These are phyloP conservation scores for Panaeolus cyanescens DNA, from an alignment of 768 basidiomycete genomes.

Conservation along the genomic window DNA sequence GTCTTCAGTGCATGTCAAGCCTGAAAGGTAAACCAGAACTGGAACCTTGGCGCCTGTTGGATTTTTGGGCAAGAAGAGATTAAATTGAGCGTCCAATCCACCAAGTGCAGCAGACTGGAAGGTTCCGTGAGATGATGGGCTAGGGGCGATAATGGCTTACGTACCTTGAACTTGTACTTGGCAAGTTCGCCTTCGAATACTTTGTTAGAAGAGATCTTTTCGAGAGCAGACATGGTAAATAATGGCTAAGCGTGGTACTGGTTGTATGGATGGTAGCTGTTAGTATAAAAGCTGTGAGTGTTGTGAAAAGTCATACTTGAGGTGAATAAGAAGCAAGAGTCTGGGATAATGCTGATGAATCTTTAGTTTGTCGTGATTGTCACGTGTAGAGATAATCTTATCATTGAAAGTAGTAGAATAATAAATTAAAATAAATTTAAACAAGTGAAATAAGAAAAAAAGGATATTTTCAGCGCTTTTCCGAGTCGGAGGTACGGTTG, in stretches of 20 bases:
- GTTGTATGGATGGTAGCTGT: constrained; percentile 9
- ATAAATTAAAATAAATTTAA: too few relatives aligned
- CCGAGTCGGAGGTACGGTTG: too few relatives aligned
- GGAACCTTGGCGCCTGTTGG: constrained; percentile 52
- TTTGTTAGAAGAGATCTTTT: constrained; percentile 76
- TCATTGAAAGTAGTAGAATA: too few relatives aligned
- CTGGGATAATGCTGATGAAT: not conserved
- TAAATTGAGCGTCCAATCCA: constrained; percentile 74
- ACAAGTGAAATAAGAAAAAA: too few relatives aligned
- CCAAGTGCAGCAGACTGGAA: constrained; percentile 72
- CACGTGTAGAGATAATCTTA: not conserved
- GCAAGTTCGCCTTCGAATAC: constrained; percentile 77
- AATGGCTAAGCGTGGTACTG: constrained; percentile 5
- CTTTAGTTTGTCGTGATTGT: not conserved
- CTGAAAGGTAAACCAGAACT: constrained; percentile 86
- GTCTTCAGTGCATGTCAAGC: constrained; percentile 90
- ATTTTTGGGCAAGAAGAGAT: constrained; percentile 81
- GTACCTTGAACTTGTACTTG: constrained; percentile 86
- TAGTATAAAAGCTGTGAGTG: too few relatives aligned
- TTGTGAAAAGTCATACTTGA: not conserved
- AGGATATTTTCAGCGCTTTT: not conserved
- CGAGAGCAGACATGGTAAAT: constrained; percentile 41
- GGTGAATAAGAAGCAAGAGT: not conserved
- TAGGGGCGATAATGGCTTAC: constrained; percentile 2
- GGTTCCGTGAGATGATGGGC: constrained; percentile 2